phyloP scores from a whole-genome alignment of 2,329 filamentous ascomycete genomes.

The Pseudocercospora ulei region DNA sequence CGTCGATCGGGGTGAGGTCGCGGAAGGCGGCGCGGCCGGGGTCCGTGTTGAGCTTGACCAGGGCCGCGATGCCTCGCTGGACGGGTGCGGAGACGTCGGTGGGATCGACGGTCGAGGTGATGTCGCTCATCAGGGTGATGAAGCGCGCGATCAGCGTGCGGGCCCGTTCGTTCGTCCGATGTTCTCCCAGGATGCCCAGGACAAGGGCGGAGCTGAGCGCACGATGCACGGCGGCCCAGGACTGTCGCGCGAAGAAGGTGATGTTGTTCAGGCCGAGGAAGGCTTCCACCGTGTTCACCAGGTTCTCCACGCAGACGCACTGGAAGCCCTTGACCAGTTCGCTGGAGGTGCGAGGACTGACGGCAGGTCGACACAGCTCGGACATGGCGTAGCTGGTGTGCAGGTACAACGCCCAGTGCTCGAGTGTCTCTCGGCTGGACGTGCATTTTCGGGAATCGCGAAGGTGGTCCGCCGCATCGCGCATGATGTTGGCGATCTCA shows the following conservation, averaged over 20 bases:
- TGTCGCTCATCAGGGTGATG: slow-evolving; percentile 40
- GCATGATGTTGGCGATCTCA: slow-evolving; percentile 48
- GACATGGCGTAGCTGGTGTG: slow-evolving; percentile 55
- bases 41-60: slow-evolving; percentile 37
- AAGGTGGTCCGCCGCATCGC: slow-evolving; percentile 50
- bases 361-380: slow-evolving; percentile 52
- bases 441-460: slow-evolving; percentile 46
- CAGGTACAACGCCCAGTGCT: slow-evolving; percentile 52
- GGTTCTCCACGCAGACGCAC: slow-evolving; percentile 47
- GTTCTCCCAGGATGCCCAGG: slow-evolving; percentile 38
- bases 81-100: slow-evolving; percentile 43
- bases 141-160: slow-evolving; percentile 41
- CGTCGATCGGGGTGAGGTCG: slow-evolving; percentile 11
- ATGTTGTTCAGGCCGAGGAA: slow-evolving; percentile 51
- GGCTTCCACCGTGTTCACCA: slow-evolving; percentile 50
- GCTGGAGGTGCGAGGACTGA: slow-evolving; percentile 45
- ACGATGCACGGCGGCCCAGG: slow-evolving; percentile 34
- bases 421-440: slow-evolving; percentile 46
- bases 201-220: slow-evolving; percentile 36
- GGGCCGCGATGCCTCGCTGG: slow-evolving; percentile 40
- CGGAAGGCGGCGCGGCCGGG: slow-evolving; percentile 14
- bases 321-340: slow-evolving; percentile 44
- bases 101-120: slow-evolving; percentile 42
- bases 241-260: slow-evolving; percentile 36
- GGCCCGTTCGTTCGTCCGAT: slow-evolving; percentile 43